Percentiles rank a stretch among this genome's conserved stretches.
Conservation (phyloP, 192 early-diverging fungal genomes). For the Entrophospora sp. region DNA sequence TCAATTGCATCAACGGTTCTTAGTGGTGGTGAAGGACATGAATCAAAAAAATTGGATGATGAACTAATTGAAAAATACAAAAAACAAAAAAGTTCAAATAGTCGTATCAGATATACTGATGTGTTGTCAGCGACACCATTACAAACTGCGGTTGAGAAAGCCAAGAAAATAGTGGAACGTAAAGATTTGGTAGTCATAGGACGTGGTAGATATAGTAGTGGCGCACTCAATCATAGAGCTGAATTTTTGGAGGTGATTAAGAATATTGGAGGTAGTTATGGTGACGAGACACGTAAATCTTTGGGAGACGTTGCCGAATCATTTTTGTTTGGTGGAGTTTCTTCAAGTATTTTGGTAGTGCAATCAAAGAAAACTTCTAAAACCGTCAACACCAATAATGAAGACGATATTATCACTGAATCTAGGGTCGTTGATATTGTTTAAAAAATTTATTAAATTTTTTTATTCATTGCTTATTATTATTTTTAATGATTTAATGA, state of each 20-base stretch:
- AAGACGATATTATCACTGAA: too few species aligned
- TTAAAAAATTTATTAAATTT: too few species aligned
- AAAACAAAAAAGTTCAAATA: constrained; percentile 8
- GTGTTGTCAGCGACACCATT: constrained; percentile 26
- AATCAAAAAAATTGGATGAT: not conserved
- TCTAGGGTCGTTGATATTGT: too few species aligned
- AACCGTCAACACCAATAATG: too few species aligned
- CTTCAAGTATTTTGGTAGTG: constrained; percentile 8
- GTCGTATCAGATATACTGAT: constrained; percentile 23
- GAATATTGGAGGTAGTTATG: constrained; percentile 2
- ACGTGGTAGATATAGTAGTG: constrained; percentile 18
- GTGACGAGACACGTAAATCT: constrained; percentile 3
- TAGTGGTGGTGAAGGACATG: not conserved
- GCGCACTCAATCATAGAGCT: not conserved
- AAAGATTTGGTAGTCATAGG: constrained; percentile 45
- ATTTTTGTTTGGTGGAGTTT: constrained; percentile 3
- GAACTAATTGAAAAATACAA: not conserved
- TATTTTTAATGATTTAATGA: too few species aligned
- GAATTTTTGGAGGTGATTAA: constrained; percentile 13
- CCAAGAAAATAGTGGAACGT: constrained; percentile 26
- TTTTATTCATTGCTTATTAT: too few species aligned
- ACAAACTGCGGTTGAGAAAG: constrained; percentile 29
- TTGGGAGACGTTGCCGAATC: not conserved
- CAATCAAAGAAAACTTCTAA: not conserved
- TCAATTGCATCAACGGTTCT: too few species aligned